Conservation (phyloP, 2,329 filamentous ascomycete genomes). For the Aureobasidium musti region DNA sequence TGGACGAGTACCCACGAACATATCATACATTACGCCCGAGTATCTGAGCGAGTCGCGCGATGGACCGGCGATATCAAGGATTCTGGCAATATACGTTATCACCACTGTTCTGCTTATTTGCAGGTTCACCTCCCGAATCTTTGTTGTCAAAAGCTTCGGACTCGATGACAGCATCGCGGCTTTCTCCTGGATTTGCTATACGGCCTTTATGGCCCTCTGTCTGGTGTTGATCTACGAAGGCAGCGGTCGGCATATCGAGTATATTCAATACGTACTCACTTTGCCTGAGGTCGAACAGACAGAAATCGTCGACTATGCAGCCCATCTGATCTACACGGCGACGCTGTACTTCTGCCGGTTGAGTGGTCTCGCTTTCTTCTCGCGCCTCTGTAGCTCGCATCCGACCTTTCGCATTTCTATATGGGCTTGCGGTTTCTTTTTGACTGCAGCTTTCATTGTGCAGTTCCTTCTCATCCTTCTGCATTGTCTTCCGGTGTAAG, state of each 20-base stretch:
- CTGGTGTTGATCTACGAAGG: constrained; percentile 52
- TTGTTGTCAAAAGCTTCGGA: constrained; percentile 45
- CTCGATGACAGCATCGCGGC: constrained; percentile 46
- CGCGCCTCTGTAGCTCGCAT: constrained; percentile 49
- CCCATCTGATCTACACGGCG: constrained; percentile 56
- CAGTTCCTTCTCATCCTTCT: constrained; percentile 56
- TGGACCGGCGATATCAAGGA: constrained; percentile 45
- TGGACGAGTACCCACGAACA: constrained; percentile 43
- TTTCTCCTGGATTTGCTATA: constrained; percentile 38
- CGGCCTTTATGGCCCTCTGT: constrained; percentile 49
- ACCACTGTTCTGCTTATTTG: constrained; percentile 43
- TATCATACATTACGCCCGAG: constrained; percentile 41
- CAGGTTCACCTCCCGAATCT: constrained; percentile 43
- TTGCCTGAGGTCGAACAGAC: constrained; percentile 47
- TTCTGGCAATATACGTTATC: constrained; percentile 44
- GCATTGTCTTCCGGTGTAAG: constrained; percentile 52
- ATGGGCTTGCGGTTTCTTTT: constrained; percentile 39
- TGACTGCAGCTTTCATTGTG: constrained; percentile 50
- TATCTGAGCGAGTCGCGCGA: constrained; percentile 46
- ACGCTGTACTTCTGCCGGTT: constrained; percentile 54
- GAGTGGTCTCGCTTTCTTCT: constrained; percentile 57
- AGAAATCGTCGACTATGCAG: constrained; percentile 53
- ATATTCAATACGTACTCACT: constrained; percentile 52
- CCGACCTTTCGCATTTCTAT: constrained; percentile 44
- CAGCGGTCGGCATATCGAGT: constrained; percentile 52